Evolutionary conservation across 2,329 filamentous ascomycete genomes (phyloP), one percentile per base, ranked within the genome.

Genomic region (Anisogramma anomala): DNA sequence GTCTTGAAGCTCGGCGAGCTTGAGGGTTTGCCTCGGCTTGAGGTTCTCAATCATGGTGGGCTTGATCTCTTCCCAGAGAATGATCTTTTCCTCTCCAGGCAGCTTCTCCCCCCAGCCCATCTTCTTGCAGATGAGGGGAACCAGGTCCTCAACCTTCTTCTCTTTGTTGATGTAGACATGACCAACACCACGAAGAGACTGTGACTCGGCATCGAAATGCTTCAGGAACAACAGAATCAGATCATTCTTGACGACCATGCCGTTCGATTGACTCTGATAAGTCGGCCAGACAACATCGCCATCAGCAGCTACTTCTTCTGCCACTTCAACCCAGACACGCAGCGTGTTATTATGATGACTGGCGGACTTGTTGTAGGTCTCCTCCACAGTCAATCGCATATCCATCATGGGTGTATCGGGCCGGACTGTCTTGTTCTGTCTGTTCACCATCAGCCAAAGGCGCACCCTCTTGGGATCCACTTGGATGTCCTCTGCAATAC

Each of bases 51-150:
- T 94, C 88, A 96, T 96, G 46, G 79, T 84, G 38, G 88, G 87
- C 63, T 96, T 98, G 63, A 98, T 96, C 66, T 98, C 91, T 71
- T 98, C 91, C 65, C 80, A 96, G 17, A 98, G 72, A n/a, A 70
- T 58, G 27, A 77, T 58, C 55, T 72, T 74, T 45, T 80, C 75
- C 5, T 74, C 72, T 1, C 64, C 74, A 3, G 75, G 68, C 3
- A 82, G 74, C 48, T 82, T 86, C 1, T 82, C 73, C 18, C 82
- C 74, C 89, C 91, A 96, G 10, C 77, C 74, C 85, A 96, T 91
- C 56, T 81, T 76, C 52, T 82, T 77, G 43, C 82, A 64, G 45
- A 98, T 95, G 22, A 75, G 64, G 1, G 84, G 77, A 4, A 82
- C 76, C 20, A 96, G 66, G 36, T 98, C 91, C 45, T 83, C 77